Evolutionary conservation across 2,329 filamentous ascomycete genomes (phyloP), one percentile per base, ranked within the genome.

Genomic region (Trichoderma lentiforme): DNA sequence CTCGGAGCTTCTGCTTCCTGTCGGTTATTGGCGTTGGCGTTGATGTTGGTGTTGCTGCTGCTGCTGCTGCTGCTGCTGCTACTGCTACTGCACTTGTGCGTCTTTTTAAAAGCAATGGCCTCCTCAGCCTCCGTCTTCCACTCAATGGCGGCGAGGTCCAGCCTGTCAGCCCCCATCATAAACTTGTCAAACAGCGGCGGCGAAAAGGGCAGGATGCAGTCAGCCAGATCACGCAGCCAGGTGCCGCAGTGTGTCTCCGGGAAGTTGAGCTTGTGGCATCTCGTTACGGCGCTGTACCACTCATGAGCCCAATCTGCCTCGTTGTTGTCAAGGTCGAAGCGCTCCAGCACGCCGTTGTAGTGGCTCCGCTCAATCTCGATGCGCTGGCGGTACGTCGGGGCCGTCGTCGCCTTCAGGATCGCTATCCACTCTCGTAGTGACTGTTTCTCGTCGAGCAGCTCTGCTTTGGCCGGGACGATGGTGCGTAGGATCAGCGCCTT

Each of bases 201-300:
- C 8, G 64, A 67, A 34, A 63, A 72, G 6, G 70, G 70, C 57
- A 63, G 9, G 43, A 72, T 63, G 21, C 61, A 62, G 14, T 63
- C 43, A 11, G 70, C 70, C 43, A 72, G 14, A 18, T 72, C 70
- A 3, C 70, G 65, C 57, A 72, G 57, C 70, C 70, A 72, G 18
- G 64, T 65, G 18, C 70, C 70, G 39, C 63, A 68, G 43, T 68
- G 70, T n/a, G 64, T 68, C 58, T 72, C 70, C 1, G 70, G 70
- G 6, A 72, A 61, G 32, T 63, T 63, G 57, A 65, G 53, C 57
- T 43, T 57, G 57, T 72, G 58, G 56, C 70, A 72, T 63, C 64
- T 53, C n/a, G 56, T 68, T 9, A 72, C 64, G 3, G 64, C 56
- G 57, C 53, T 68, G 43, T 68, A 64, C 70, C 70, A 72, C 70